A percentile compares a stretch with the other conserved stretches of the same genome.
phyloP scores from a whole-genome alignment of 2,329 filamentous ascomycete species.

The Teratosphaeria epicoccoides region DNA sequence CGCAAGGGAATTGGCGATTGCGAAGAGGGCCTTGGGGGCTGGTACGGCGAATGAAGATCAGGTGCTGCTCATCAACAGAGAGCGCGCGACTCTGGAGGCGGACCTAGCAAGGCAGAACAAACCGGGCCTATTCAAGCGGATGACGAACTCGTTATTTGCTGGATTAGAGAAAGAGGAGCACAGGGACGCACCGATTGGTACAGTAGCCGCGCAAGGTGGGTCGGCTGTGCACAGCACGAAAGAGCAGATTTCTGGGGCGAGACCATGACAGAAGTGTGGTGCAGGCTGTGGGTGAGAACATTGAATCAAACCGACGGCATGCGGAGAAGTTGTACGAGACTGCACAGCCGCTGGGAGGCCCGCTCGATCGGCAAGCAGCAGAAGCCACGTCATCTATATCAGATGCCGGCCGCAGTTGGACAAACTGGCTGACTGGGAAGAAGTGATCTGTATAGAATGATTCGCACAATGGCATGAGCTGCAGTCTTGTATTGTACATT shows the following conservation, averaged over 20 bases:
- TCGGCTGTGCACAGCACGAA: conserved; percentile 7
- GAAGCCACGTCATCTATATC: conserved; percentile 22
- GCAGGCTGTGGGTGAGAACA: conserved; percentile 25
- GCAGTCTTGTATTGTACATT: neutral
- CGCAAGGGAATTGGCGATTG: conserved; percentile 33
- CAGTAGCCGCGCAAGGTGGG: conserved; percentile 9
- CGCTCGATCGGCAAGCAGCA: conserved; percentile 34
- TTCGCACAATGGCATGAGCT: neutral
- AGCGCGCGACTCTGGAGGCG: conserved; percentile 52
- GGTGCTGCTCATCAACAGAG: conserved; percentile 42
- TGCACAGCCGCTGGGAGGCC: conserved; percentile 28
- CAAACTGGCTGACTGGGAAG: conserved; percentile 33
- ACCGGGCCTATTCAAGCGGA: conserved; percentile 27
- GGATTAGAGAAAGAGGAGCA: conserved; percentile 27
- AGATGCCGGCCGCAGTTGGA: conserved; percentile 34
- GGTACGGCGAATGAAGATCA: conserved; percentile 42
- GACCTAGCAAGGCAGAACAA: conserved; percentile 31
- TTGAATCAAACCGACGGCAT: conserved; percentile 18
- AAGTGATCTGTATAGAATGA: neutral
- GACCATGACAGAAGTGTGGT: conserved; percentile 18
- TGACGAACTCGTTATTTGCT: conserved; percentile 24
- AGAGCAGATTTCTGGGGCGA: conserved; percentile 9
- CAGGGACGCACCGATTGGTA: conserved; percentile 27
- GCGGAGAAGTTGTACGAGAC: conserved; percentile 19
- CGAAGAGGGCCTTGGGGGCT: conserved; percentile 31